These are phyloP conservation scores for Myxozyma udenii DNA, from an alignment of 805 yeast species.

Conservation along the genomic window DNA sequence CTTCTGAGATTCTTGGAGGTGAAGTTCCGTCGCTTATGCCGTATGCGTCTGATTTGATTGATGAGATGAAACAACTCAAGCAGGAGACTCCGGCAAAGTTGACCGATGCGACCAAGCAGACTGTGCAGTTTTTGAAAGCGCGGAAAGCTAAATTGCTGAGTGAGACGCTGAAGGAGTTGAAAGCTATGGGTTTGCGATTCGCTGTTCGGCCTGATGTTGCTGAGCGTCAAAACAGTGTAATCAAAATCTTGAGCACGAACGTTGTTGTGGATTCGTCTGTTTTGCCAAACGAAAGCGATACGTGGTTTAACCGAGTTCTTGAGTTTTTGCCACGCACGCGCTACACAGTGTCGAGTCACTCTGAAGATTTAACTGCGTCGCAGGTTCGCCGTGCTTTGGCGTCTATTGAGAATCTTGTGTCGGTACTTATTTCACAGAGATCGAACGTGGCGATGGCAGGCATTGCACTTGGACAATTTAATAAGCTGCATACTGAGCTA, in stretches of 20 bases:
- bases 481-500: not conserved
- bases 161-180: constrained; percentile 69
- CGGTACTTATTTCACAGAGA: constrained; percentile 46
- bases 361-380: constrained; percentile 70
- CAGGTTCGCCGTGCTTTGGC: constrained; percentile 77
- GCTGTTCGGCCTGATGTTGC: constrained; percentile 65
- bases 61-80: constrained; percentile 59
- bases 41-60: constrained; percentile 53
- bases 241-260: constrained; percentile 57
- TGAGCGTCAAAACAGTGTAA: constrained; percentile 58
- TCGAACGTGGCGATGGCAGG: not conserved
- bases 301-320: constrained; percentile 62
- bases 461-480: not conserved
- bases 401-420: constrained; percentile 66
- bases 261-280: constrained; percentile 44
- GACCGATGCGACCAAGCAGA: constrained; percentile 72
- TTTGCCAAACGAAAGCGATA: constrained; percentile 45
- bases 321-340: constrained; percentile 81
- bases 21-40: constrained; percentile 51
- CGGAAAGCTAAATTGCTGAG: constrained; percentile 77
- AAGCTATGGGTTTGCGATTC: constrained; percentile 70
- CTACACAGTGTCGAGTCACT: constrained; percentile 55
- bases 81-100: constrained; percentile 72
- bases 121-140: constrained; percentile 66
- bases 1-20: constrained; percentile 38